Base-by-base conservation (phyloP, 805 yeast species). In the Myxozyma mucilagina region DNA sequence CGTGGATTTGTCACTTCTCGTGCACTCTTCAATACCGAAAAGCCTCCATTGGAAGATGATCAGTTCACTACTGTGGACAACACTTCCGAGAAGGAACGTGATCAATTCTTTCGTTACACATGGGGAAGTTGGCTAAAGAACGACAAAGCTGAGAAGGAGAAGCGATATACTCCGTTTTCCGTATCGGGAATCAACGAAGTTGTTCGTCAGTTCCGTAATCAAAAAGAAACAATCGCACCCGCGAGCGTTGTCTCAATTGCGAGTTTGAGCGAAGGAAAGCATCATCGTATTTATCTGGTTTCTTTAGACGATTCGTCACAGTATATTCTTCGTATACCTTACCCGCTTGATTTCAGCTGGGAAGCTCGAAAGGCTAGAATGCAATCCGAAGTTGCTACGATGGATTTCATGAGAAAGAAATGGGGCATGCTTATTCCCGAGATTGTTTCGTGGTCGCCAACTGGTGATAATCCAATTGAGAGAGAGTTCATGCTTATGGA, bases 51-150 rank as follows among this genome's bases (percentile, higher is more conserved):
- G 14, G 43, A 11, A 41, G 57, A 45, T 43, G 58, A 53, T 24
- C 45, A 29, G 6, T 60, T 48, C 61, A 47, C 53, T 29, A 47
- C 58, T 7, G 43, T 62, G 42, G 52, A 61, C 41, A 42, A 41
- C 39, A 20, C 35, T 29, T 35, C 58, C 38, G 63, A 51, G 11
- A 50, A 38, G 8, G 64, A 55, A 18, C 63, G 64, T 16, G 61
- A 65, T 13, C 52, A 47, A 47, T 89, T 94, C 70, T 93, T 90
- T 79, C 84, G 87, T 68, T 93, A 91, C 72, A 80, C 94, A 2
- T 93, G 98, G 96, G 99, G 99, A 51, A 82, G 96, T 6, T 93
- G 98, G 98, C 77, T 92, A 69, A 83, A 80, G 65, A 84, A 93
- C 71, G 97, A 94, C 72, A 81, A 79, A 58, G 75, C 74, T 36